Base-by-base conservation (phyloP, 257 asterid species). In the Solanum tarapatanum region DNA sequence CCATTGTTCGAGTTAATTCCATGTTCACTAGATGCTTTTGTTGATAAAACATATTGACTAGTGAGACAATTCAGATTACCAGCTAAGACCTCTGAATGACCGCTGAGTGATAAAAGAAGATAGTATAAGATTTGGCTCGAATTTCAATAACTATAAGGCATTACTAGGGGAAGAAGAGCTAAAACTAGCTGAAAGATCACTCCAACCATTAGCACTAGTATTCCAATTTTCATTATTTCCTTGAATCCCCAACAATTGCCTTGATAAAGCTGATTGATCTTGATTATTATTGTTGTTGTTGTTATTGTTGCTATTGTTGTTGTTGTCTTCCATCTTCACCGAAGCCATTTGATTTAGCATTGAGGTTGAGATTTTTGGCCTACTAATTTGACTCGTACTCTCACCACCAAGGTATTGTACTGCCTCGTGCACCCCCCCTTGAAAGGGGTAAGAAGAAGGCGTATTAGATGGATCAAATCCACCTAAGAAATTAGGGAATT, bases 91-190 rank as follows among this genome's bases (percentile, higher is more conserved):
- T 58, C 9, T 83, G 37, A 83, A 21, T 32, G 33, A 83, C 35
- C 51, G 13, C 33, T 64, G 77, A 3, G 16, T 12, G 7, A 13
- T 19, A 35, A 28, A 72, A 51, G 21, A 66, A 5, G 69, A 41
- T 73, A 86, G 69, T 24, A 30, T 51, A 41, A 76, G 32, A n/a
- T 88, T 35, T 21, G 26, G 6, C 39, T 7, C 28, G 7, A 16
- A 48, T 28, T 21, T 11, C 23, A 30, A 72, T 88, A 24, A 72
- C 88, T 91, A 95, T 86, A 90, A 88, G 3, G 94, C 94, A 88
- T 94, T 94, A 86, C 93, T 94, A 26, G 96, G 91, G 2, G 99
- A 93, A 82, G 96, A 92, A 51, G 98, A 93, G 87, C 95, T 94
- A 90, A 96, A 96, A 87, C 93, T 91, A 8, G 87, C 87, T n/a